phyloP scores from a whole-genome alignment of 2,329 filamentous ascomycete species.

The Dactylella cylindrospora region DNA sequence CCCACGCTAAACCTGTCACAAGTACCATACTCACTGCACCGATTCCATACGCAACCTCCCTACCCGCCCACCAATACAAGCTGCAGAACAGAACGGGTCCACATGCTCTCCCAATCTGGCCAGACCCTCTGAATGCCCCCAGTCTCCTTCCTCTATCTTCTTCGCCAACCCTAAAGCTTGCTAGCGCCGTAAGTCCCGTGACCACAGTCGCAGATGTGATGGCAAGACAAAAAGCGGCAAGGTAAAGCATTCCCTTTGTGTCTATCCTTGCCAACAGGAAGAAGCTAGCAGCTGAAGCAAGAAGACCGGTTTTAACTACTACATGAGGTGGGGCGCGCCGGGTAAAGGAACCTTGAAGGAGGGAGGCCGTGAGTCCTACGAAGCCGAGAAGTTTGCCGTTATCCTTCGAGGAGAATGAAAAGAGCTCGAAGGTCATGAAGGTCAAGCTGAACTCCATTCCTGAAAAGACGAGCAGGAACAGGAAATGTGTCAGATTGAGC shows the following conservation, averaged over 20 bases:
- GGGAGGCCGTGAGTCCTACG: constrained; percentile 83
- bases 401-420: constrained; percentile 73
- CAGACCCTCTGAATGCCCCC: constrained; percentile 67
- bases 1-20: constrained; percentile 67
- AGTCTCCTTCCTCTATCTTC: constrained; percentile 82
- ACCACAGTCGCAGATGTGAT: constrained; percentile 93
- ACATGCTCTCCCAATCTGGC: constrained; percentile 82
- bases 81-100: constrained; percentile 84
- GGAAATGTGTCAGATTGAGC: constrained; percentile 81
- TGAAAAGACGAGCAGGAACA: constrained; percentile 94
- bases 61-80: constrained; percentile 96
- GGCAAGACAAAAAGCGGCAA: constrained; percentile 78
- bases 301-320: constrained; percentile 76
- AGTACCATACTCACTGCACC: constrained; percentile 77
- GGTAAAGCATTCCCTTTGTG: constrained; percentile 71
- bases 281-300: constrained; percentile 77
- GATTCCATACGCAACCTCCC: constrained; percentile 78
- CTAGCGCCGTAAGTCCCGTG: constrained; percentile 85
- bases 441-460: constrained; percentile 97
- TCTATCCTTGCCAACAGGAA: constrained; percentile 71
- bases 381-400: constrained; percentile 86
- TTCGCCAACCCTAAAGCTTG: constrained; percentile 81
- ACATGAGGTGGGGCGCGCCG: constrained; percentile 77
- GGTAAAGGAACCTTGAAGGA: constrained; percentile 92
- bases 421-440: constrained; percentile 96